phyloP scores from a whole-genome alignment of 176 grass and related monocot genomes.

The Oryza punctata region DNA sequence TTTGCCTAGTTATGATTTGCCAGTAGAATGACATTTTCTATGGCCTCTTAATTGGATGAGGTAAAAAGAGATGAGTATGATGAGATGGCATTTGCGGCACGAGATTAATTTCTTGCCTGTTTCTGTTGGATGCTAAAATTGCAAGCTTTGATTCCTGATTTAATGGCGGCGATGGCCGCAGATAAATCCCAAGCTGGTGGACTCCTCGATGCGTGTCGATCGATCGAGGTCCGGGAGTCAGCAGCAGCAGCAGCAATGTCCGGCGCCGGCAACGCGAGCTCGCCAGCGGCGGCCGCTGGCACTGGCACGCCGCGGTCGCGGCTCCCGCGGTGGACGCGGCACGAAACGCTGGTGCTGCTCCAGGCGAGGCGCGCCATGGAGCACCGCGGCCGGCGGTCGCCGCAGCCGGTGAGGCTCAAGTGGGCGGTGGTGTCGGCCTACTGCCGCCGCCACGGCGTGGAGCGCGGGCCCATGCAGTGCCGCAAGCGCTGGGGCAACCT shows the following conservation, averaged over 20 bases:
- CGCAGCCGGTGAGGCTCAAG: constrained; percentile 48
- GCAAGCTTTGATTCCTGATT: constrained; percentile 43
- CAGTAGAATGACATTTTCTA: neutral
- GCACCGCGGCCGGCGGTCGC: constrained; percentile 29
- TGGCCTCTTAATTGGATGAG: neutral
- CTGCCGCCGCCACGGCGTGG: constrained; percentile 61
- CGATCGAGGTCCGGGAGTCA: neutral
- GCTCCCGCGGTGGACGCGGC: constrained; percentile 62
- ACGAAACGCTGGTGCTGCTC: constrained; percentile 67
- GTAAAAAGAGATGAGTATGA: neutral
- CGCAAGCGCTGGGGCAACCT: constrained; percentile 70
- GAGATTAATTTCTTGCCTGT: constrained; percentile 29
- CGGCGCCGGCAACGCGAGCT: constrained; percentile 15
- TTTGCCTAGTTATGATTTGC: neutral
- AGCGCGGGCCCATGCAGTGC: constrained; percentile 57
- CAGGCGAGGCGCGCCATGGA: constrained; percentile 48
- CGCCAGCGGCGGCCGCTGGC: constrained; percentile 9
- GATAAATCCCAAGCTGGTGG: constrained; percentile 40
- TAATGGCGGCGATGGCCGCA: constrained; percentile 4
- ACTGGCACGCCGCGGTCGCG: constrained; percentile 40
- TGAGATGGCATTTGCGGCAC: constrained; percentile 24
- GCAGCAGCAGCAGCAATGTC: constrained; percentile 2
- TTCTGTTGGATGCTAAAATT: neutral
- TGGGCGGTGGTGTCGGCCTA: constrained; percentile 67
- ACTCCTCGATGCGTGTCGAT: neutral